These are phyloP conservation scores for Lathyrus aphaca DNA, from an alignment of 306 rosid species.

Conservation along the genomic window DNA sequence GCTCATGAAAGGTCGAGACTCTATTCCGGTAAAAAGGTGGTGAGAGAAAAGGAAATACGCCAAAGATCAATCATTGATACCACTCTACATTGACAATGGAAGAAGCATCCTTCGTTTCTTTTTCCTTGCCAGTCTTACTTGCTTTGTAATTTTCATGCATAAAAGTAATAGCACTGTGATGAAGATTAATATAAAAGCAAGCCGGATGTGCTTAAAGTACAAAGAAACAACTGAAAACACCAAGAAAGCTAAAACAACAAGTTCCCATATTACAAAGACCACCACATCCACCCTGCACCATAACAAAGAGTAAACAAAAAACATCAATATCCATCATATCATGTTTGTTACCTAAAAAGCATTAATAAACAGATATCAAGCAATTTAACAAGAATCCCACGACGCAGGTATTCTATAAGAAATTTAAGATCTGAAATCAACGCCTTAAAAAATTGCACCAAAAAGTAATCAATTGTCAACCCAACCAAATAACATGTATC, in stretches of 20 bases:
- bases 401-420: background rate
- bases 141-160: conserved; percentile 95
- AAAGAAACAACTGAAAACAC: conserved; percentile 89
- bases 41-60: conserved; percentile 30
- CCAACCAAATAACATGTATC: background rate
- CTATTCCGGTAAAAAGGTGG: conserved; percentile 36
- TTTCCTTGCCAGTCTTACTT: conserved; percentile 92
- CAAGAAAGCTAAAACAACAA: conserved; percentile 86
- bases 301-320: conserved; percentile 38
- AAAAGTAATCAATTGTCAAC: background rate
- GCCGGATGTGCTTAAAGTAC: conserved; percentile 85
- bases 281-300: conserved; percentile 98
- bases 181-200: conserved; percentile 77
- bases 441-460: background rate
- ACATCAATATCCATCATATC: conserved; percentile 20
- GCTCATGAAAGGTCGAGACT: conserved; percentile 36
- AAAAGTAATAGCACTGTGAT: conserved; percentile 76
- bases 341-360: conserved; percentile 8
- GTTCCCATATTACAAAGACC: conserved; percentile 97
- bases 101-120: conserved; percentile 99
- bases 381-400: conserved; percentile 21
- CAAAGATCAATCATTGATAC: conserved; percentile 41
- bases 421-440: background rate
- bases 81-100: conserved; percentile 88
- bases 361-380: conserved; percentile 15